Base-by-base conservation (phyloP, 345 rosid genomes). In the Citrus cavaleriei region DNA sequence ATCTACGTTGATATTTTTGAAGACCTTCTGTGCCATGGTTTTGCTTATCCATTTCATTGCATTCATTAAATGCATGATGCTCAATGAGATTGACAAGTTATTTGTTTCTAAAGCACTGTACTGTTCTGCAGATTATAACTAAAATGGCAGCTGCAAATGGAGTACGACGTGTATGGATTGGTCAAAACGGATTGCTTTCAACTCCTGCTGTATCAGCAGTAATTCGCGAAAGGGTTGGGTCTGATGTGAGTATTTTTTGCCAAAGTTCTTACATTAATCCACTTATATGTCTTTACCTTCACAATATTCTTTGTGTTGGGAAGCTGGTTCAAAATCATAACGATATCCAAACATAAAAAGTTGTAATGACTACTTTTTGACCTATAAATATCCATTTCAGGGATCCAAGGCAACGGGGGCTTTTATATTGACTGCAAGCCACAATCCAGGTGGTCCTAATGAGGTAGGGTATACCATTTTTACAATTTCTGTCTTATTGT, bases 201-300 rank as follows among this genome's bases (percentile, higher is more conserved):
- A 94, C 98, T 85, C 99, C 99, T 83, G 98, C 98, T 73, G 99
- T 97, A 68, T 97, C 99, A 57, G 98, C 93, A 82, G 98, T 93
- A 69, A 93, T 97, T 37, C 98, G 98, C 66, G 98, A 92, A 89
- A 89, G 98, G 85, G 82, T 91, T 81, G 98, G 98, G 35, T 78
- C 79, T 68, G 98, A 93, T 88, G 99, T 97, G 88, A 89, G 97
- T 86, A 83, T 74, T 65, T 58, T 73, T 73, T 22, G 71, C 51
- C 19, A 42, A 68, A 30, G 13, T 75, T 75, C 49, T 49, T 27
- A n/a, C 37, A 27, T 64, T 13, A 64, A 34, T 49, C 19, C 25
- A 22, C 30, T n/a, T 0, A 54, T 55, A 16, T 25, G 14, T 58
- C 24, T 79, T 78, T 79, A 18, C 30, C 72, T 54, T 28, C 21